phyloP scores from a whole-genome alignment of 2,329 filamentous ascomycete species.

The Ophiosphaerella narmari region DNA sequence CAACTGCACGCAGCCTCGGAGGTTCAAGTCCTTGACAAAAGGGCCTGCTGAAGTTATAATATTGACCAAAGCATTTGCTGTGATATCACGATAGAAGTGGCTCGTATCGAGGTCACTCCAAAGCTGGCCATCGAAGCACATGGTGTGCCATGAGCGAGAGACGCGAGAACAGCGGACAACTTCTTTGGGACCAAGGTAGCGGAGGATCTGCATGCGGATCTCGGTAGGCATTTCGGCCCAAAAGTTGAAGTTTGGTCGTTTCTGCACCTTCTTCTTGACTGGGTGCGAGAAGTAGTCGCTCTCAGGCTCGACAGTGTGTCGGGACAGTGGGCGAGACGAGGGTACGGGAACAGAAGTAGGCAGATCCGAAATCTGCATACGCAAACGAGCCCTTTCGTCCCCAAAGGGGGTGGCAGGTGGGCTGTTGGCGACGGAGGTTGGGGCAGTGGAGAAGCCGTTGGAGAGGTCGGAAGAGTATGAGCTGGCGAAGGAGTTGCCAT shows the following conservation, averaged over 20 bases:
- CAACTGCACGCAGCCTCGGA: slow-evolving; percentile 88
- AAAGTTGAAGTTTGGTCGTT: slow-evolving; percentile 62
- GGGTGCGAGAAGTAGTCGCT: slow-evolving; percentile 55
- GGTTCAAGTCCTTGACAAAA: slow-evolving; percentile 87
- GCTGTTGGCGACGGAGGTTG: slow-evolving; percentile 56
- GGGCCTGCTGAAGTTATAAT: slow-evolving; percentile 85
- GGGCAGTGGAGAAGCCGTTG: slow-evolving; percentile 60
- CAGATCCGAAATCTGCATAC: slow-evolving; percentile 58
- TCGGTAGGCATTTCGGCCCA: slow-evolving; percentile 85
- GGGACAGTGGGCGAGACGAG: slow-evolving; percentile 59
- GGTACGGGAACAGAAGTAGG: slow-evolving; percentile 66
- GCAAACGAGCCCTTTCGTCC: slow-evolving; percentile 60
- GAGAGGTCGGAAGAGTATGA: slow-evolving; percentile 62
- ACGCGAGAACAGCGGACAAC: slow-evolving; percentile 78
- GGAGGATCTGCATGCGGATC: slow-evolving; percentile 76
- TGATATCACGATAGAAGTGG: slow-evolving; percentile 85
- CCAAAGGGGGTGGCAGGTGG: slow-evolving; percentile 55
- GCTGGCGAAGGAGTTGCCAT: slow-evolving; percentile 59
- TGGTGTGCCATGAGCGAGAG: slow-evolving; percentile 75
- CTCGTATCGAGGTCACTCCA: slow-evolving; percentile 85
- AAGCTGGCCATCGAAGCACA: slow-evolving; percentile 93
- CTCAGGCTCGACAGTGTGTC: slow-evolving; percentile 45
- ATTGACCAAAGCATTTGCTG: slow-evolving; percentile 78
- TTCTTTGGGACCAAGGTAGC: slow-evolving; percentile 77
- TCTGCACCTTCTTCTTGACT: slow-evolving; percentile 42